phyloP scores from a whole-genome alignment of 441 rosid genomes.

The Brassica balearica region DNA sequence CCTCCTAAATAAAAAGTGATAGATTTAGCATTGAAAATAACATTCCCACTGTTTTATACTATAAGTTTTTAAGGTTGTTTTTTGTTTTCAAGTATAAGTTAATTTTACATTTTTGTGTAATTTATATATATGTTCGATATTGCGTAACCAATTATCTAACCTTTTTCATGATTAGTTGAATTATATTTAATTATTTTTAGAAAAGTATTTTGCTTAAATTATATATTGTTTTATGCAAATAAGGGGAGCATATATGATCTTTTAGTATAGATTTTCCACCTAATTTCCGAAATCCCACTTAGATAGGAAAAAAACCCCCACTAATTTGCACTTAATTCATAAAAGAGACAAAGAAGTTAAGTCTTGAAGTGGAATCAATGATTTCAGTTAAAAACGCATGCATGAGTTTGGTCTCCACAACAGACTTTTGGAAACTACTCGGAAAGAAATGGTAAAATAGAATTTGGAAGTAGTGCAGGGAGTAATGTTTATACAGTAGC shows the following conservation, averaged over 20 bases:
- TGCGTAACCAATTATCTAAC: no score
- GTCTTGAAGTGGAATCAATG: slow-evolving; percentile 7
- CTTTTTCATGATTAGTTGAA: no score
- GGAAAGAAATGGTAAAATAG: not conserved
- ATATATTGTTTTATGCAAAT: no score
- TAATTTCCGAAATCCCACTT: not conserved
- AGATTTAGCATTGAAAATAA: not conserved
- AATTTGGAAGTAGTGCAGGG: not conserved
- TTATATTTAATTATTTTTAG: no score
- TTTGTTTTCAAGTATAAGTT: not conserved
- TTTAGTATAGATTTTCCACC: not conserved
- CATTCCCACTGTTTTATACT: no score
- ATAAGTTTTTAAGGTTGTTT: not conserved
- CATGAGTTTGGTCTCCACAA: not conserved
- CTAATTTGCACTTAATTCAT: not conserved
- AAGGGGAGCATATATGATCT: not conserved
- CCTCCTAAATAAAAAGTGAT: not conserved
- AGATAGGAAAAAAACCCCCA: not conserved
- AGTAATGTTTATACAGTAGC: not conserved
- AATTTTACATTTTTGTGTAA: not conserved
- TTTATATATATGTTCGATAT: not conserved
- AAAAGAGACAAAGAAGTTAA: slow-evolving; percentile 6
- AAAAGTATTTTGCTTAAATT: no score
- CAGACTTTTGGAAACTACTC: not conserved
- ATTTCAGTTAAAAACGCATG: slow-evolving; percentile 16